Evolutionary conservation across 2,329 filamentous ascomycete species (phyloP).

Genomic region (Epichloe festucae): DNA sequence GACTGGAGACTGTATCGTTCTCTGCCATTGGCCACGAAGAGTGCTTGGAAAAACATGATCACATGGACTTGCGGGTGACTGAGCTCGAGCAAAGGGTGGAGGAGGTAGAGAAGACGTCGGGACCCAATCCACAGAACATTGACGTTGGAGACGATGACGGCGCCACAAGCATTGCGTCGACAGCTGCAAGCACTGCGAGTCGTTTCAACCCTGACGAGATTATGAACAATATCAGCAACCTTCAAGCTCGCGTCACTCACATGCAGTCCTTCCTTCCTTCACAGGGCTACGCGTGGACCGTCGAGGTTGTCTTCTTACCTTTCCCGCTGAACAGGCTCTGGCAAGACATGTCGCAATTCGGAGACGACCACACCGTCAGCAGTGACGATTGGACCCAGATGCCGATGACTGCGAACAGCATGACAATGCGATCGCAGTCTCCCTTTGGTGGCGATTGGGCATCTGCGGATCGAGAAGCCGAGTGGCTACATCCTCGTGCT

Average conservation of each 20-base stretch:
- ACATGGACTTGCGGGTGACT: conserved; percentile 51
- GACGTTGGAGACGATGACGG: conserved; percentile 27
- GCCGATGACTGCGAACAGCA: conserved; percentile 32
- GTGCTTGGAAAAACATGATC: conserved; percentile 53
- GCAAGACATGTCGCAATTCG: conserved; percentile 37
- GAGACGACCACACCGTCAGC: conserved; percentile 19
- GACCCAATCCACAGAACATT: conserved; percentile 26
- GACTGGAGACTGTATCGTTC: conserved; percentile 58
- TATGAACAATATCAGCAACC: conserved; percentile 33
- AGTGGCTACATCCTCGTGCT: conserved; percentile 57
- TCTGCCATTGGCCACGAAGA: conserved; percentile 54
- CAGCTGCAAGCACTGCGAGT: conserved; percentile 29
- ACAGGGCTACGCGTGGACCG: conserved; percentile 50
- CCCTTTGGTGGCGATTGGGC: conserved; percentile 36
- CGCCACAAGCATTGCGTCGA: conserved; percentile 33
- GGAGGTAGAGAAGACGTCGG: conserved; percentile 47
- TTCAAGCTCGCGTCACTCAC: conserved; percentile 37
- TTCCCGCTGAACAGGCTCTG: conserved; percentile 48
- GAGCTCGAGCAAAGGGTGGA: conserved; percentile 55
- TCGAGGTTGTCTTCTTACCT: conserved; percentile 65
- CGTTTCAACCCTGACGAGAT: conserved; percentile 31
- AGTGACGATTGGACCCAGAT: conserved; percentile 44
- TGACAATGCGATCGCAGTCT: conserved; percentile 33
- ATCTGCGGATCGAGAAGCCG: conserved; percentile 28
- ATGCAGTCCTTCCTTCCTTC: conserved; percentile 53